Base-by-base conservation (phyloP, 202 grass and related monocot genomes). In the Panicum hallii region DNA sequence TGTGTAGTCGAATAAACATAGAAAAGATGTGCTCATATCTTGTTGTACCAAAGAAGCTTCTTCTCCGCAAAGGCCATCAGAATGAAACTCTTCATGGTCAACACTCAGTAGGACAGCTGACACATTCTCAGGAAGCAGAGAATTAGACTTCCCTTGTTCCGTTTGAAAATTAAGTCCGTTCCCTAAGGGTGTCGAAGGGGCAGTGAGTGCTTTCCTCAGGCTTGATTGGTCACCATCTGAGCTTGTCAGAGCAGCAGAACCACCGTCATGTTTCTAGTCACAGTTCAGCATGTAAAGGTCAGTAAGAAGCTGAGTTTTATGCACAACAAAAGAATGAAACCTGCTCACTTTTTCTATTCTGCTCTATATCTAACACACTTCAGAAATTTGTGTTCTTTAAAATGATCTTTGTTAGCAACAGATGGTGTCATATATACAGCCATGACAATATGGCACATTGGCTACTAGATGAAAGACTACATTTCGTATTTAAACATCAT, bases 211-310 rank as follows among this genome's bases (percentile, higher is more conserved):
- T 89, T 97, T 93, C 57, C 79, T 92, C 6, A 70, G 80, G 83
- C 89, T 91, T 11, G 89, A 93, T 57, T 97, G 93, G 55, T 97
- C 94, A 75, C 87, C 85, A 76, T 90, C 80, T 44, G 69, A 97
- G 84, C 87, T 93, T 67, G 85, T 90, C 47, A 80, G 70, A 81
- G 84, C 83, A 86, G 82, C 81, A 73, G 50, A 63, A 74, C 91
- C 89, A 90, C 71, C 79, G 49, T 90, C 87, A 79, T 92, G 81
- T 80, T 91, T 97, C 91, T 93, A 77, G n/a, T 86, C 63, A 57
- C 43, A 88, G 49, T 63, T 84, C 79, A 56, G 47, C 63, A 45
- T 75, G 54, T 42, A 86, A 26, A 53, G 38, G 68, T 67, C 63
- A 79, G 5, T 42, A 80, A 66, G 8, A 60, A 44, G 70, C 34